Conservation (phyloP, 2,329 filamentous ascomycete species). For the Thermoascus crustaceus region DNA sequence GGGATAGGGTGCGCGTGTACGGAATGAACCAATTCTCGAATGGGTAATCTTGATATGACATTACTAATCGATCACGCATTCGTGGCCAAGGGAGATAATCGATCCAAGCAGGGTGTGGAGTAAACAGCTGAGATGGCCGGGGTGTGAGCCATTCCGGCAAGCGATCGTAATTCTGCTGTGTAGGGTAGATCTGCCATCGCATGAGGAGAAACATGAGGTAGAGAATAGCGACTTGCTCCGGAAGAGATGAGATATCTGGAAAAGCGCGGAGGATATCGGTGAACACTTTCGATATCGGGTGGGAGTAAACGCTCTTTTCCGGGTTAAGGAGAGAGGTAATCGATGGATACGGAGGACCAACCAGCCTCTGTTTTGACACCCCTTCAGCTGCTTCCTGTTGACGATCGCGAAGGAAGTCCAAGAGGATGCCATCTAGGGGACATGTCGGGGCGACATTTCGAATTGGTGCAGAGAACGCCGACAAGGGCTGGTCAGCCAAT, state of each 20-base stretch:
- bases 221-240: conserved; percentile 72
- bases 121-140: conserved; percentile 55
- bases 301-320: conserved; percentile 51
- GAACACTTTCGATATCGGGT: conserved; percentile 75
- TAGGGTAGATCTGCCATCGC: conserved; percentile 76
- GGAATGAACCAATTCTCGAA: conserved; percentile 81
- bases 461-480: conserved; percentile 37
- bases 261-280: conserved; percentile 81
- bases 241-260: conserved; percentile 66
- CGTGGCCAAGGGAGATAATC: conserved; percentile 73
- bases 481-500: conserved; percentile 18
- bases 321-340: conserved; percentile 73
- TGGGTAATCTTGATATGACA: conserved; percentile 47
- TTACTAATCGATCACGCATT: conserved; percentile 61
- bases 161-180: conserved; percentile 68
- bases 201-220: conserved; percentile 83
- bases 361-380: conserved; percentile 54
- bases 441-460: conserved; percentile 62
- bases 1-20: conserved; percentile 63
- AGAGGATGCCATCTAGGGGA: conserved; percentile 67
- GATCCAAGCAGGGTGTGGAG: conserved; percentile 69
- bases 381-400: conserved; percentile 59
- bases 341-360: conserved; percentile 71
- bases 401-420: conserved; percentile 68
- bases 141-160: conserved; percentile 68